Evolutionary conservation across 2,329 filamentous ascomycete species (phyloP).

Genomic region (Fusarium verticillioides): DNA sequence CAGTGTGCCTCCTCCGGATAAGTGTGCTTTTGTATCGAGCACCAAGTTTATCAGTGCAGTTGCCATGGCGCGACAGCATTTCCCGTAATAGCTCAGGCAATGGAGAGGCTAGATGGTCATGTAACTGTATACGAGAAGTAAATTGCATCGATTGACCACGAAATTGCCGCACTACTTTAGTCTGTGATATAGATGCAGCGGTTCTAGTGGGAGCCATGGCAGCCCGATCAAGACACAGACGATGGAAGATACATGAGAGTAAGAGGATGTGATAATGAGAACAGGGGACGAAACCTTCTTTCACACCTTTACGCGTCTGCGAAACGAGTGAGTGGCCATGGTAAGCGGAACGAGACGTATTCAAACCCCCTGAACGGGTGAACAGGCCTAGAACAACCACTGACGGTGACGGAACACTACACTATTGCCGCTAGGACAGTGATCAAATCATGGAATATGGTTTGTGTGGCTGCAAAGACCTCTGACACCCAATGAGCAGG

Average conservation of each 20-base stretch:
- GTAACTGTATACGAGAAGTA: neutral
- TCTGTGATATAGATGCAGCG: too few relatives aligned
- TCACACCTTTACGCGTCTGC: neutral
- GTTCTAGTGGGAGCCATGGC: too few relatives aligned
- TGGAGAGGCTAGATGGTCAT: rapidly evolving
- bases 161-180: neutral
- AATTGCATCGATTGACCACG: neutral
- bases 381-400: neutral
- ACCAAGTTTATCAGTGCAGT: neutral
- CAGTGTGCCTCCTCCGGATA: neutral
- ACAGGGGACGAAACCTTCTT: neutral
- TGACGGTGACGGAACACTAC: neutral
- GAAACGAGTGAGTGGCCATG: neutral
- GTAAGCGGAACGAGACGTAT: neutral
- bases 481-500: neutral
- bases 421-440: neutral
- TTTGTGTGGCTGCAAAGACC: neutral
- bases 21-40: neutral
- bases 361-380: neutral
- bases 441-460: neutral
- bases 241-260: neutral
- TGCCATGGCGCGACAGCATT: neutral
- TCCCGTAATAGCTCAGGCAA: neutral
- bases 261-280: neutral
- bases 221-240: rapidly evolving